phyloP scores from a whole-genome alignment of 1,284 basidiomycete species.

The Pholiota adiposa region DNA sequence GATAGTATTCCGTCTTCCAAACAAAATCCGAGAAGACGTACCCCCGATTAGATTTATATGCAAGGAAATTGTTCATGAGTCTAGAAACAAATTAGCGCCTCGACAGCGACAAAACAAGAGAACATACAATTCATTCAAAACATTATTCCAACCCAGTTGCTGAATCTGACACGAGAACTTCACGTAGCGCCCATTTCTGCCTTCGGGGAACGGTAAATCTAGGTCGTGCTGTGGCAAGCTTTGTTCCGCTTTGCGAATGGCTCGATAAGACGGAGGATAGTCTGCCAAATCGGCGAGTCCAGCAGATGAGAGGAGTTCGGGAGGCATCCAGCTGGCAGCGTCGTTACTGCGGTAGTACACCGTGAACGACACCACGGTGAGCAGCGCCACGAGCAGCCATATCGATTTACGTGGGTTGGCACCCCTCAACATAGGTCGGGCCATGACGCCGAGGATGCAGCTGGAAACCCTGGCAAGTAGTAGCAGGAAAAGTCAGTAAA shows the following conservation, averaged over 20 bases:
- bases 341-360: background rate
- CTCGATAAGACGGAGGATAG: slow-evolving; percentile 9
- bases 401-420: background rate
- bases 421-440: background rate
- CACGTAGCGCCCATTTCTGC: slow-evolving; percentile 36
- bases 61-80: slow-evolving; percentile 47
- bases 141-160: slow-evolving; percentile 47
- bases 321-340: background rate
- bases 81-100: slow-evolving; percentile 20
- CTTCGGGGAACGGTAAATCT: slow-evolving; percentile 43
- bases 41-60: slow-evolving; percentile 44
- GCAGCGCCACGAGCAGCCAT: background rate
- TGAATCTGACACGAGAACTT: slow-evolving; percentile 4
- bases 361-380: background rate
- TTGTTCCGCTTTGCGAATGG: slow-evolving; percentile 37
- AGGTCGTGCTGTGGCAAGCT: slow-evolving; percentile 47
- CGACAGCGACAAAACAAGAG: background rate
- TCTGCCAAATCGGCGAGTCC: background rate
- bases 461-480: background rate
- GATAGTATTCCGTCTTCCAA: slow-evolving; percentile 26
- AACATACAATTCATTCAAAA: slow-evolving; percentile 42
- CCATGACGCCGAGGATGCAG: background rate
- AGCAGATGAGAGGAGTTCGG: background rate
- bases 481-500: background rate
- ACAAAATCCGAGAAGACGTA: slow-evolving; percentile 47